Percentiles rank a stretch among this genome's conserved stretches.
Conservation (phyloP, 441 rosid species). For the Corymbia calophylla region DNA sequence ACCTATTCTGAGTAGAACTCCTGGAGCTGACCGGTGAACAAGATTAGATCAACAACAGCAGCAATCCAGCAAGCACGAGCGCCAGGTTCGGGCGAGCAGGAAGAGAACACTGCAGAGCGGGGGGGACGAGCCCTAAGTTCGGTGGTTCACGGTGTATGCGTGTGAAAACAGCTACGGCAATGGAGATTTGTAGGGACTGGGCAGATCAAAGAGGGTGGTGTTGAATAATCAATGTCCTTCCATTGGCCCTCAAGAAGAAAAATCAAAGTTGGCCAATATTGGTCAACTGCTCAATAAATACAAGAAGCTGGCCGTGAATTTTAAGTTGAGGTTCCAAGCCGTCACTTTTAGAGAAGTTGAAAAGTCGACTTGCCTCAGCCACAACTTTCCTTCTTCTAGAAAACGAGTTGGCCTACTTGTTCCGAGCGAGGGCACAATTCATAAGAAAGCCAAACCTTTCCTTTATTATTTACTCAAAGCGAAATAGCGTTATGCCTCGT, state of each 20-base stretch:
- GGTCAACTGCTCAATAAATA: background rate
- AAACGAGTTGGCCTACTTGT: background rate
- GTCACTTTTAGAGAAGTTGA: background rate
- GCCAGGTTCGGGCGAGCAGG: background rate
- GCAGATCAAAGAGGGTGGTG: background rate
- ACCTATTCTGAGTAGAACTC: background rate
- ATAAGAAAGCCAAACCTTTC: background rate
- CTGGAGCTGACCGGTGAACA: background rate
- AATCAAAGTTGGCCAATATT: background rate
- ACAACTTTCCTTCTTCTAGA: background rate
- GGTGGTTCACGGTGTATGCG: background rate
- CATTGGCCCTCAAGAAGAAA: background rate
- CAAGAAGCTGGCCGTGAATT: background rate
- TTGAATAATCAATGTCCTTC: background rate
- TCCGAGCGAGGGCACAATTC: fast-evolving
- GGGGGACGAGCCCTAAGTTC: background rate
- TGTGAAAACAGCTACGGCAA: background rate
- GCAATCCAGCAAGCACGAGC: background rate
- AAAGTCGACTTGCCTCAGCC: background rate
- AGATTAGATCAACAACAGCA: background rate
- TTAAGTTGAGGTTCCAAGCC: background rate
- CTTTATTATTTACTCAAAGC: background rate
- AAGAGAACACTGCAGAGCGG: background rate
- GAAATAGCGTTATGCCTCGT: background rate
- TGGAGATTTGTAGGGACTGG: background rate